Evolutionary conservation across 768 basidiomycete species (phyloP), one percentile per base, ranked within the genome.

Genomic region (Kwoniella bestiolae): DNA sequence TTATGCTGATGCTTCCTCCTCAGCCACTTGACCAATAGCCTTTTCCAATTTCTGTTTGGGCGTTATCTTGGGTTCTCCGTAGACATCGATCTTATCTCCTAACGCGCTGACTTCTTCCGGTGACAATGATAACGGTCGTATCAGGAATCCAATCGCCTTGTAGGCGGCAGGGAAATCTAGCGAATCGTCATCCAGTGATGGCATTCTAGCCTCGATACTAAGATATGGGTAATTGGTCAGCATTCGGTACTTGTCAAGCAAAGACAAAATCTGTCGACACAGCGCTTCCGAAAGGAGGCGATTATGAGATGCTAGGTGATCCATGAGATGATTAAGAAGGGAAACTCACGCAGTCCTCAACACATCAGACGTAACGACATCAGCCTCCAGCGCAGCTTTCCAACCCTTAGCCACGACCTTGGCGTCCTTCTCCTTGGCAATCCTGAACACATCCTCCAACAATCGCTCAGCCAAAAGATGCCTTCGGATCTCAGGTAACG

Each of bases 141-240:
- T 81, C 83, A 95, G 87, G 65, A 86, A 83, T 12, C 88, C 91
- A 79, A 92, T 88, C 64, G 88, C 86, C 46, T 85, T 80, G 83
- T 89, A 89, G 0, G 93, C 95, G 75, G 89, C 89, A 8, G 95
- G 94, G 50, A 90, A 90, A 79, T 98, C 94, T 71, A 94, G 89
- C 31, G 89, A 88, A 63, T 94, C 86, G 76, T 97, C 94, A 73
- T 93, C 92, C 73, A 98, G 85, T 60, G 88, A 82, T 81, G 56
- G 34, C 68, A 71, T 70, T 47, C 71, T 67, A 9, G 23, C 44
- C 26, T 71, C 72, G 45, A 79, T 28, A 55, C 71, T 71, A 62
- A 23, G 38, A 18, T 16, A 38, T 14, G 32, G 34, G 1, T 29
- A 47, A 38, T n/a, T 35, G 60, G 50, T 75, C 62, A 73, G 68